Evolutionary conservation across 305 asterid species (phyloP), one percentile per base, ranked within the genome.

Genomic region (Solanum hybrid): DNA sequence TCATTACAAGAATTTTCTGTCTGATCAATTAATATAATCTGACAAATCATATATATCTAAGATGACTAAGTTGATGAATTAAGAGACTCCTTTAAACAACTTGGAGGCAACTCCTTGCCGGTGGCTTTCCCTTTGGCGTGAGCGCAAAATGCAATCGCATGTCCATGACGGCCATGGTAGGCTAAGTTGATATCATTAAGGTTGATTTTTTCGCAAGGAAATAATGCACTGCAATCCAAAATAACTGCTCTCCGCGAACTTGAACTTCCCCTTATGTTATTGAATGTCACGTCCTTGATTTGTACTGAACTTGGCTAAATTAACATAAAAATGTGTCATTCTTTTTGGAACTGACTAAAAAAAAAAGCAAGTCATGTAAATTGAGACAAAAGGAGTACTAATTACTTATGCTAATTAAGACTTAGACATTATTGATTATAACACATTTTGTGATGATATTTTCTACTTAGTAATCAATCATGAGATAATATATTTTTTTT

Each of bases 121-220:
- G 71, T 15, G 2, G 86, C 11, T 5, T 34, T 37, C 4, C 89
- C 89, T 3, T 26, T 69, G 14, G 71, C 89, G 19, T 75, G 24
- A 64, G 73, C 38, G 24, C 89, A 87, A 1, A 7, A 40, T 24
- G 85, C 78, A 14, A 64, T 45, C 4, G 36, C 56, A 7, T 73
- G 73, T 15, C 56, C 86, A 42, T 6, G 29, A 5, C 29, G 27
- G 22, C 89, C 27, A 14, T 42, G 60, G 76, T 75, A 87, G 14
- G 32, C 76, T 29, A 87, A 76, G n/a, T 87, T 76, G 51, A 87
- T 87, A 26, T 87, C 89, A n/a, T 19, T 26, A 17, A 87, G 51
- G 13, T 7, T 87, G 31, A 87, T 78, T 3, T 51, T 73, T 19
- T 87, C 1, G 32, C 89, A 87, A 17, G 86, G 26, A 40, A 31